Conservation (phyloP, 2,329 filamentous ascomycete genomes). For the Stagonosporopsis vannaccii region DNA sequence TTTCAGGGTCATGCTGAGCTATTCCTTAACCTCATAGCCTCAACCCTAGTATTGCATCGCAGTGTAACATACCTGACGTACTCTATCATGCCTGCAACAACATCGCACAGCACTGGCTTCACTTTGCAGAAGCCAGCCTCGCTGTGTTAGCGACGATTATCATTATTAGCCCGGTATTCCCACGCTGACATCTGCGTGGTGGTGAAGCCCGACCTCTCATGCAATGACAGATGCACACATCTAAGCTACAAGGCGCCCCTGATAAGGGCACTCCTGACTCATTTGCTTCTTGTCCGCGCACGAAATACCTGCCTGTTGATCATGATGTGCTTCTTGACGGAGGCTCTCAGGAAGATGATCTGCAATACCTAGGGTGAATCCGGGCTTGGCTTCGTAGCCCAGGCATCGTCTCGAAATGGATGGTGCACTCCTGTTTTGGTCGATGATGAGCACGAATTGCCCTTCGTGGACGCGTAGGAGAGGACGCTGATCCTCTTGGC, state of each 20-base stretch:
- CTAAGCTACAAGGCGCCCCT: background rate
- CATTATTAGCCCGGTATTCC: background rate
- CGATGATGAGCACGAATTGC: conserved; percentile 3
- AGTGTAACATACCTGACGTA: conserved; percentile 10
- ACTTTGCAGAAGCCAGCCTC: background rate
- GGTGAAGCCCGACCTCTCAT: background rate
- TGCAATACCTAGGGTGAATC: conserved; percentile 6
- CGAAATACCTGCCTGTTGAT: conserved; percentile 10
- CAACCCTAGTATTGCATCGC: background rate
- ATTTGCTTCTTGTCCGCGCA: conserved; percentile 8
- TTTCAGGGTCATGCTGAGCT: background rate
- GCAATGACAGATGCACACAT: background rate
- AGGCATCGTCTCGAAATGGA: conserved; percentile 1
- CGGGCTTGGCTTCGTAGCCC: conserved; percentile 12
- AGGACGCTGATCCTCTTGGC: conserved; percentile 19
- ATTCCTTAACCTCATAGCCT: background rate
- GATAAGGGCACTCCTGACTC: conserved; percentile 1
- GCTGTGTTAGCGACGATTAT: background rate
- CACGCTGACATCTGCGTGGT: background rate
- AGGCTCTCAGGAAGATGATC: conserved; percentile 5
- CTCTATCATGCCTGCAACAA: background rate
- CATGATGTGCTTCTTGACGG: conserved; percentile 1
- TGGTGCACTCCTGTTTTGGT: conserved; percentile 3
- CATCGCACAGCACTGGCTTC: background rate
- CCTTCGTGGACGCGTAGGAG: conserved; percentile 1